Base-by-base conservation (phyloP, 2,329 filamentous ascomycete species). In the Colletotrichum euphorbiae region DNA sequence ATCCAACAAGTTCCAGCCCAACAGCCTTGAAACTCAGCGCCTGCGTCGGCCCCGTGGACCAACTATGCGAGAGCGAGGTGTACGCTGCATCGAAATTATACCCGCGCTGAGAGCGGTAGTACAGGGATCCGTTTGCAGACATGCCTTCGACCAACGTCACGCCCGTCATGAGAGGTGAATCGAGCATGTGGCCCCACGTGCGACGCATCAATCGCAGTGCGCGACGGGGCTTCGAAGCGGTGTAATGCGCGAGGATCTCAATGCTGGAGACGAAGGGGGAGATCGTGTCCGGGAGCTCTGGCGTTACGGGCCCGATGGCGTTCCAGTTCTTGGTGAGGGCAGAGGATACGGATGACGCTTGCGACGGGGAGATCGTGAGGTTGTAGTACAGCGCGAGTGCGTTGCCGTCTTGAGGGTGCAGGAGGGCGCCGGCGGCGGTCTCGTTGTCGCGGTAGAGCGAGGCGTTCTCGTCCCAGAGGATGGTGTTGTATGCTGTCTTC, bases 331-430 rank as follows among this genome's bases (percentile, higher is more conserved):
- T 33, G 1, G 67, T 70, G 0, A 77, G 67, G 0, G 63, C 66
- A 4, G 38, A 24, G 48, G 72, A 73, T 56, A 77, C 43, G 40
- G 67, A 6, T 7, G 65, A 58, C n/a, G 69, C 61, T 40, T 72
- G 71, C 9, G 62, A 40, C 5, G 56, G 6, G 9, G 71, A 63
- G 7, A 42, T 50, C 17, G 72, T 71, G 48, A 75, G 71, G 50
- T 71, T 71, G 66, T 72, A 77, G 33, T 73, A 57, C 13, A 85
- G 75, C 3, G 83, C 82, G 76, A 86, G 80, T 69, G 80, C 80
- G 70, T 85, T 85, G 15, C 82, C 83, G 60, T 84, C 82, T 73
- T 87, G 84, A 0, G 83, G 83, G 67, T 81, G 77, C 1, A 88
- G 77, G 4, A 63, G 64, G 13, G 58, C 52, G 12, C 67, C 67